Percentiles rank a stretch among this genome's conserved stretches.
Conservation (phyloP, 169 alveolate species). For the Plasmodium relictum region DNA sequence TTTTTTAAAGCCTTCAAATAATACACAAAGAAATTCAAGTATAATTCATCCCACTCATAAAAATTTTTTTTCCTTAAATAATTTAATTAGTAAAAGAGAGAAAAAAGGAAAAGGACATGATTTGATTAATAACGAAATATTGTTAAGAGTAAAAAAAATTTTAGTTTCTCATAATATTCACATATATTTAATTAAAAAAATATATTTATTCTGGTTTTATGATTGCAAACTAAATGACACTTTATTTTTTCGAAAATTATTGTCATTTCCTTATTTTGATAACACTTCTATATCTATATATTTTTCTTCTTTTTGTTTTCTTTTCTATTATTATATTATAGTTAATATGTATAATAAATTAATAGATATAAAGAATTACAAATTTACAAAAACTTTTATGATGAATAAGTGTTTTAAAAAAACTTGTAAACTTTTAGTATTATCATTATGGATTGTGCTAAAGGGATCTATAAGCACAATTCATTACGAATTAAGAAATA, state of each 20-base stretch:
- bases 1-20: neutral
- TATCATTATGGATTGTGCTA: conserved; percentile 39
- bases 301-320: conserved; percentile 44
- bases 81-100: conserved; percentile 13
- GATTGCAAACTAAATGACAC: conserved; percentile 38
- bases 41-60: neutral
- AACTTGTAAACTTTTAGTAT: conserved; percentile 17
- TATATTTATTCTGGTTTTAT: conserved; percentile 40
- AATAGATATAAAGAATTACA: conserved; percentile 31
- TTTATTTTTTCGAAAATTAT: conserved; percentile 21
- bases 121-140: conserved; percentile 14
- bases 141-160: conserved; percentile 33
- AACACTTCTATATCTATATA: conserved; percentile 39
- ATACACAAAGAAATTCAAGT: neutral
- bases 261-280: conserved; percentile 58
- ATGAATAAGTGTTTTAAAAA: conserved; percentile 13
- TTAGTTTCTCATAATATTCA: conserved; percentile 50
- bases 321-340: conserved; percentile 43
- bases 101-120: conserved; percentile 15
- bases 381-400: conserved; percentile 7
- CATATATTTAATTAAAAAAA: conserved; percentile 43
- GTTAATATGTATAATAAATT: conserved; percentile 36
- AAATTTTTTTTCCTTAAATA: conserved; percentile 5
- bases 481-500: conserved; percentile 15
- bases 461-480: conserved; percentile 27